Evolutionary conservation across 139 green algal species (phyloP).

Genomic region (Chlamydomonas sphaeroides): DNA sequence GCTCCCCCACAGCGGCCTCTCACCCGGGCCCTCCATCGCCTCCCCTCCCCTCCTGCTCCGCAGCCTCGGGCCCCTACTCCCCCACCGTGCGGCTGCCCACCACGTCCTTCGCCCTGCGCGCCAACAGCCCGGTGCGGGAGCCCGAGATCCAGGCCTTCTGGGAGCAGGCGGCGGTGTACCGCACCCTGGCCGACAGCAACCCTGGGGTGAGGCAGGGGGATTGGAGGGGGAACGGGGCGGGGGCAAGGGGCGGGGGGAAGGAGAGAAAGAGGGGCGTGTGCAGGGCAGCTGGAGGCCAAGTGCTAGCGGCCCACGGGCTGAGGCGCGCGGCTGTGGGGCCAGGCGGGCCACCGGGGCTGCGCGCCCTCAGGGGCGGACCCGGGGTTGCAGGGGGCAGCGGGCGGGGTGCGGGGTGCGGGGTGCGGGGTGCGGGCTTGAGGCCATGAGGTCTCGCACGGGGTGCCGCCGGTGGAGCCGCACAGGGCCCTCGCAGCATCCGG

Average conservation of each 20-base stretch:
- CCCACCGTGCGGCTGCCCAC: slow-evolving; percentile 91
- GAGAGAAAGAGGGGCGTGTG: neutral
- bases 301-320: too few relatives aligned
- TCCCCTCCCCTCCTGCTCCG: neutral
- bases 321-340: neutral
- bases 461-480: too few relatives aligned
- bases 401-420: too few relatives aligned
- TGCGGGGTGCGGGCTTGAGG: too few relatives aligned
- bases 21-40: too few relatives aligned
- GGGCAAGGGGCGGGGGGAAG: neutral
- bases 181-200: slow-evolving; percentile 67
- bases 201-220: slow-evolving; percentile 52
- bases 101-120: slow-evolving; percentile 95
- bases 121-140: slow-evolving; percentile 91
- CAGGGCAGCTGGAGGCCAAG: neutral
- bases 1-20: too few relatives aligned
- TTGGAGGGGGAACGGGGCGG: neutral
- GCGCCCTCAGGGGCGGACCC: neutral
- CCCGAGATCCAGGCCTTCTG: slow-evolving; percentile 95
- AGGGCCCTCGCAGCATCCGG: too few relatives aligned
- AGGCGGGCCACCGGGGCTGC: too few relatives aligned
- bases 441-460: too few relatives aligned
- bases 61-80: slow-evolving; percentile 72
- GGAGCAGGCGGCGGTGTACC: slow-evolving; percentile 82
- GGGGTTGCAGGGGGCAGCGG: neutral